These are phyloP conservation scores for Cytospora chrysosperma DNA, from an alignment of 2,329 filamentous ascomycete species.

Conservation along the genomic window DNA sequence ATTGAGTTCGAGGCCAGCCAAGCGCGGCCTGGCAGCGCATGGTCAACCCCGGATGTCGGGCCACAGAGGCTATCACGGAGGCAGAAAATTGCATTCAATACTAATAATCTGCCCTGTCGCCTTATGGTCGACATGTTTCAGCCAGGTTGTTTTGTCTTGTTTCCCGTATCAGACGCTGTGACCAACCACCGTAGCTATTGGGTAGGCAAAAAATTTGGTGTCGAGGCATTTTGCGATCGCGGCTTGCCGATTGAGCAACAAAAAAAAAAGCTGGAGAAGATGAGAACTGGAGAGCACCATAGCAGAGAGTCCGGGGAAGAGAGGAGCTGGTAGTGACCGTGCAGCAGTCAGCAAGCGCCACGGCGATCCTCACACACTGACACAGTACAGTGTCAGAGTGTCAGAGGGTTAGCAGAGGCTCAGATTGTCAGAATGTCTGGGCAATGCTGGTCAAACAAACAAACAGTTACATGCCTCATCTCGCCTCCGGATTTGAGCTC, in stretches of 20 bases:
- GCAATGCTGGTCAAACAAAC: slow-evolving; percentile 5
- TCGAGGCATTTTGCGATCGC: not conserved
- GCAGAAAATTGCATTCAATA: not conserved
- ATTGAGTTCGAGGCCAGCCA: slow-evolving; percentile 2
- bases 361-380: not conserved
- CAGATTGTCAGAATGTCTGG: slow-evolving; percentile 8
- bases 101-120: slow-evolving; percentile 1
- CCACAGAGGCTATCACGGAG: not conserved
- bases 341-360: not conserved
- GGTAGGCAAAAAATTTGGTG: too few relatives aligned
- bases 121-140: not conserved
- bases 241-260: slow-evolving; percentile 6
- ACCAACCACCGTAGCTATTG: not conserved
- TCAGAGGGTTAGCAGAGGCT: not conserved
- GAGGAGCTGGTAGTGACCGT: slow-evolving; percentile 3
- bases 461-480: slow-evolving; percentile 3
- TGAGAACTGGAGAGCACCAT: not conserved
- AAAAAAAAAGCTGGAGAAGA: slow-evolving; percentile 17
- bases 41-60: slow-evolving; percentile 13
- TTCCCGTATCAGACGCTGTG: not conserved
- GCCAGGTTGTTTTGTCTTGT: not conserved
- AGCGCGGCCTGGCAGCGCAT: slow-evolving; percentile 5
- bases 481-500: slow-evolving; percentile 19
- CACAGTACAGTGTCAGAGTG: not conserved
- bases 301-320: slow-evolving; percentile 15